Evolutionary conservation across 768 basidiomycete species (phyloP), one percentile per base, ranked within the genome.

Genomic region (Ramaria sp.): DNA sequence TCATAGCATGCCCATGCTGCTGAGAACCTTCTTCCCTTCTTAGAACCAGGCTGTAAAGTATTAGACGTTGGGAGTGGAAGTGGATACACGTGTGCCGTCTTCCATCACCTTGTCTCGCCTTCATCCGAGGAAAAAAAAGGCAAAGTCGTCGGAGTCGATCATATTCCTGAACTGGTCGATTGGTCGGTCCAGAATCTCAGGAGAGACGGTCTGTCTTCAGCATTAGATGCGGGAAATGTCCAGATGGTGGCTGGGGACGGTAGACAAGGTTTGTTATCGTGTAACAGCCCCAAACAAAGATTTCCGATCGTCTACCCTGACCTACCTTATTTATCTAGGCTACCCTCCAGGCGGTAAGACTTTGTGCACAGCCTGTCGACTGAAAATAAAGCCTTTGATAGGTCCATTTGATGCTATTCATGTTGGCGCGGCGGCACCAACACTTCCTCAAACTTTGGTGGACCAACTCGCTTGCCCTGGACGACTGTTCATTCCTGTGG

Each of bases 401-500:
- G 84, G 76, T 3, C 87, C 86, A 0, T 91, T 83, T 65, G 79
- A 91, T 59, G 85, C 82, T 0, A 96, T 97, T 51, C 94, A 98
- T 62, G 94, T 97, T 38, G 95, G 95, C 3, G 95, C 95, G 0
- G 94, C 95, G 0, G 84, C 94, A 0, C 86, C 89, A 0, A 74
- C 65, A 0, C 70, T 92, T 13, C 93, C 94, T 0, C 68, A 78
- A 20, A 68, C 76, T 0, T 78, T 98, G 1, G 68, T 97, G 30
- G 81, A 87, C 13, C 93, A 95, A 64, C 81, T 92, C 2, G 83
- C 83, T 27, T 66, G 68, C 1, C 86, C 86, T 0, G 88, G 88
- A 15, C 73, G 83, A 53, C 91, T 97, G 86, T 94, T 97, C 72
- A 90, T 97, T 53, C 94, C 94, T 1, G 85, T 97, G 13, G 94